Conservation (phyloP, 2,329 filamentous ascomycete species). For the Phoma sp. region DNA sequence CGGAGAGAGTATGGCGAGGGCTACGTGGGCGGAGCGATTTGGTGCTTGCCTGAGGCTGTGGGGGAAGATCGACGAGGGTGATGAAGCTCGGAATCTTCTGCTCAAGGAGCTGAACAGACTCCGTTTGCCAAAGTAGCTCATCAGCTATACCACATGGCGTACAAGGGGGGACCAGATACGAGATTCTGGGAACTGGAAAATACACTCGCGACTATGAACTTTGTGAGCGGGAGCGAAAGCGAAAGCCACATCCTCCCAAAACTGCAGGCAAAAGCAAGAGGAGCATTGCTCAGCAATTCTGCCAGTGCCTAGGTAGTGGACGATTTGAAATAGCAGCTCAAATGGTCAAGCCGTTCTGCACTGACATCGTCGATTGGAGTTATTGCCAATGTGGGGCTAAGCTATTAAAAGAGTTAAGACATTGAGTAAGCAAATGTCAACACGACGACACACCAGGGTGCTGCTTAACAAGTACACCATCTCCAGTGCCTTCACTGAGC, state of each 20-base stretch:
- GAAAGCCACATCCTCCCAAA: no score
- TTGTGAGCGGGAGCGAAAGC: not conserved
- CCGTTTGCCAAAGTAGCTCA: not conserved
- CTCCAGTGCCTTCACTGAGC: not conserved
- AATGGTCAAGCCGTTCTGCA: no score
- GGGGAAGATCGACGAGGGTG: not conserved
- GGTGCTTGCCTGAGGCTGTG: not conserved
- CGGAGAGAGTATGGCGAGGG: not conserved
- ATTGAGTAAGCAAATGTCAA: slow-evolving; percentile 2
- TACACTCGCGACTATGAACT: not conserved
- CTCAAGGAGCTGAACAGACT: not conserved
- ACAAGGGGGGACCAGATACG: no score
- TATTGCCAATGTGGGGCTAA: not conserved
- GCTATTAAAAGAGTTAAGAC: not conserved
- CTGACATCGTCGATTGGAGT: not conserved
- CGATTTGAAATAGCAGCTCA: no score
- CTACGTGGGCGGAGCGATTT: not conserved
- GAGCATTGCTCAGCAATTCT: not conserved
- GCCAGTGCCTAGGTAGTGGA: no score
- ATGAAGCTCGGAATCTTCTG: not conserved
- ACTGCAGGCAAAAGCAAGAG: not conserved
- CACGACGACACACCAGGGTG: not conserved
- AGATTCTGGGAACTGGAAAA: no score
- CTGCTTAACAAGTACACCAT: not conserved
- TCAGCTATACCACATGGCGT: no score